Percentiles rank a stretch among this genome's conserved stretches.
These are phyloP conservation scores for Nemania diffusa DNA, from an alignment of 2,329 filamentous ascomycete genomes.

Conservation along the genomic window DNA sequence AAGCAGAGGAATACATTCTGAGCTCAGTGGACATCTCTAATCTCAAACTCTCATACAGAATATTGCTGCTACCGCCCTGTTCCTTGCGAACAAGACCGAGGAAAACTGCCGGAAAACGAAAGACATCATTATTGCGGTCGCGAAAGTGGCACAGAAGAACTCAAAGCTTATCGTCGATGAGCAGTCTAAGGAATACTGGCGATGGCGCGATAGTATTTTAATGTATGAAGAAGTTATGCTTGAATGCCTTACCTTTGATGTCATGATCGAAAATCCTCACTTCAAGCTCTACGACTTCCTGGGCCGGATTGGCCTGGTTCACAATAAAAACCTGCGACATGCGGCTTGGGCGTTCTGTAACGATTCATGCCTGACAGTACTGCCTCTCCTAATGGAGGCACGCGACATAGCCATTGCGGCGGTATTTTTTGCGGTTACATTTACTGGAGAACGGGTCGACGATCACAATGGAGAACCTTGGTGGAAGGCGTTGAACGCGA, in stretches of 20 bases:
- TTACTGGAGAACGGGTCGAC: conserved; percentile 78
- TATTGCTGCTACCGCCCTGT: conserved; percentile 89
- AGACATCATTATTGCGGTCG: conserved; percentile 92
- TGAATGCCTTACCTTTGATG: conserved; percentile 91
- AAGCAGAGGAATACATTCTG: not conserved
- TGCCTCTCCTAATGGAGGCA: conserved; percentile 83
- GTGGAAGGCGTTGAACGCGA: conserved; percentile 84
- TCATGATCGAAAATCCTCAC: conserved; percentile 90
- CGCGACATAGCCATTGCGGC: conserved; percentile 85
- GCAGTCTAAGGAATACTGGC: conserved; percentile 98
- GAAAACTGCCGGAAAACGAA: conserved; percentile 97
- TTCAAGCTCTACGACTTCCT: conserved; percentile 84
- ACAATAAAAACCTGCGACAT: conserved; percentile 85
- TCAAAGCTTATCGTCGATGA: conserved; percentile 88
- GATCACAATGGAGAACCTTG: conserved; percentile 81
- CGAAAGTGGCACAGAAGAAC: conserved; percentile 95
- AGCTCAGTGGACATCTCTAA: conserved; percentile 30
- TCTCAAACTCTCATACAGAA: conserved; percentile 59
- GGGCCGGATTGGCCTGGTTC: conserved; percentile 75
- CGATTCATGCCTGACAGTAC: conserved; percentile 83
- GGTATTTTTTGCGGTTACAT: conserved; percentile 85
- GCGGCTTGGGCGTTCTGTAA: conserved; percentile 94
- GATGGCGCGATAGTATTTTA: conserved; percentile 94
- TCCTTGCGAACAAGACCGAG: conserved; percentile 96
- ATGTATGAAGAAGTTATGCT: conserved; percentile 93